Conservation (phyloP, 2,329 filamentous ascomycete genomes). For the Orbilia javanica region DNA sequence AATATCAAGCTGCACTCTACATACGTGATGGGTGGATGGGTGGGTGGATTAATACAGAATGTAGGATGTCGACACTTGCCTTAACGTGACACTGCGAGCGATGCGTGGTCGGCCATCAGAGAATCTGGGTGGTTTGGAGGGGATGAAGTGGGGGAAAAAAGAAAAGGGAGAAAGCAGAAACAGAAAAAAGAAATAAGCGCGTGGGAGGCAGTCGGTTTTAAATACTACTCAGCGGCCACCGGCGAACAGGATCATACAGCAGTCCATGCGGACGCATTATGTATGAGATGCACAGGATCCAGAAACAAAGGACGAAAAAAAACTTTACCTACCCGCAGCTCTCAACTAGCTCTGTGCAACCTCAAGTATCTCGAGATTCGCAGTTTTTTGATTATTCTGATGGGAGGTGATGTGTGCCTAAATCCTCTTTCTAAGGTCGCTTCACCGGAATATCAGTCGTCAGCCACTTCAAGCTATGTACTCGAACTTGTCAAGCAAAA, state of each 20-base stretch:
- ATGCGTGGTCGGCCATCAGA: slow-evolving; percentile 33
- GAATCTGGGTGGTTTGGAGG: slow-evolving; percentile 22
- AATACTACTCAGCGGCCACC: slow-evolving; percentile 52
- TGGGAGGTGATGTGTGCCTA: slow-evolving; percentile 34
- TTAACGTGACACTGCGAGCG: slow-evolving; percentile 50
- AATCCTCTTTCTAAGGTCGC: slow-evolving; percentile 9
- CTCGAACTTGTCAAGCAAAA: slow-evolving; percentile 2
- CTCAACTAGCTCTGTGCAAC: slow-evolving; percentile 31
- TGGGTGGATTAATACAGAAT: no score
- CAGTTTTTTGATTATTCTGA: slow-evolving; percentile 3
- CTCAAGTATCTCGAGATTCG: slow-evolving; percentile 25
- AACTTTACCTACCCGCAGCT: slow-evolving; percentile 39
- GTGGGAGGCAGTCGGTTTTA: slow-evolving; percentile 54
- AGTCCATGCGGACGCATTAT: slow-evolving; percentile 38
- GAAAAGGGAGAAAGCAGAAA: slow-evolving; percentile 50
- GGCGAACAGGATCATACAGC: slow-evolving; percentile 46
- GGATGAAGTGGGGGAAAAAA: slow-evolving; percentile 44
- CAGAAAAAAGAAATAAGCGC: slow-evolving; percentile 59
- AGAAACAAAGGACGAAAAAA: slow-evolving; percentile 12
- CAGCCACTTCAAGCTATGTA: slow-evolving; percentile 22
- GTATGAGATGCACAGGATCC: slow-evolving; percentile 39
- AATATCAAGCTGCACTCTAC: slow-evolving; percentile 14
- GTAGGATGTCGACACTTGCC: slow-evolving; percentile 46
- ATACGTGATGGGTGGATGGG: background rate
- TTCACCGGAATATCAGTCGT: slow-evolving; percentile 22